Evolutionary conservation across 495 filamentous ascomycete species (phyloP).

Genomic region (Xylaria nigripes): DNA sequence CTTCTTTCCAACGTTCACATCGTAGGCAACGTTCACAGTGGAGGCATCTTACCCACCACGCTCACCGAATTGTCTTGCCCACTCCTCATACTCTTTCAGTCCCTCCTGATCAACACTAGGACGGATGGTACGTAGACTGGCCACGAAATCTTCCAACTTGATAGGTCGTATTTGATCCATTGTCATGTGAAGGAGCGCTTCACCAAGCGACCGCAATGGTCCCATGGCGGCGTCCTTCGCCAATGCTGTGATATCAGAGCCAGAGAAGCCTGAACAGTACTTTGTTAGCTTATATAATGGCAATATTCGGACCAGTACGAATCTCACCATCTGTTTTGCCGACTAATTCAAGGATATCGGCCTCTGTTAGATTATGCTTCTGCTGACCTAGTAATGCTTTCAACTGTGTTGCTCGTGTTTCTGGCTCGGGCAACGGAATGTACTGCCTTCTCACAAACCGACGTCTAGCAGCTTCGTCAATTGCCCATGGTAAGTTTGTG

Average conservation of each 20-base stretch:
- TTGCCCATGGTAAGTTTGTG: conserved; percentile 96
- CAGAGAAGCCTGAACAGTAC: conserved; percentile 70
- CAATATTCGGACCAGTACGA: not conserved
- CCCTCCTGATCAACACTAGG: conserved; percentile 86
- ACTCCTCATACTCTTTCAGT: conserved; percentile 81
- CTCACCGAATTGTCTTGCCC: conserved; percentile 90
- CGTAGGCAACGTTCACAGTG: not conserved
- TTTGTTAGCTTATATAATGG: conserved; percentile 5
- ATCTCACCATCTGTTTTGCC: conserved; percentile 72
- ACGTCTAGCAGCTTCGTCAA: conserved; percentile 88
- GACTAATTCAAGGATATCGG: conserved; percentile 72
- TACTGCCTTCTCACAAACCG: conserved; percentile 93
- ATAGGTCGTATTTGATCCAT: conserved; percentile 94
- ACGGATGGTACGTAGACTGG: conserved; percentile 75
- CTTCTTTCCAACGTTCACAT: not conserved
- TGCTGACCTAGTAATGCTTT: conserved; percentile 73
- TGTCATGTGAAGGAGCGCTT: conserved; percentile 78
- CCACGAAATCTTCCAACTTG: conserved; percentile 70
- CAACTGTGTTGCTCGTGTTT: conserved; percentile 71
- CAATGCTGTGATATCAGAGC: conserved; percentile 92
- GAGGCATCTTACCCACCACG: conserved; percentile 55
- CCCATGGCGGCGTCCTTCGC: conserved; percentile 99
- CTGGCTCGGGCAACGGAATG: conserved; percentile 82
- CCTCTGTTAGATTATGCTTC: conserved; percentile 67
- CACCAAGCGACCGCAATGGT: conserved; percentile 82